Base-by-base conservation (phyloP, 2,329 filamentous ascomycete genomes). In the Microdochium trichocladiopsis region DNA sequence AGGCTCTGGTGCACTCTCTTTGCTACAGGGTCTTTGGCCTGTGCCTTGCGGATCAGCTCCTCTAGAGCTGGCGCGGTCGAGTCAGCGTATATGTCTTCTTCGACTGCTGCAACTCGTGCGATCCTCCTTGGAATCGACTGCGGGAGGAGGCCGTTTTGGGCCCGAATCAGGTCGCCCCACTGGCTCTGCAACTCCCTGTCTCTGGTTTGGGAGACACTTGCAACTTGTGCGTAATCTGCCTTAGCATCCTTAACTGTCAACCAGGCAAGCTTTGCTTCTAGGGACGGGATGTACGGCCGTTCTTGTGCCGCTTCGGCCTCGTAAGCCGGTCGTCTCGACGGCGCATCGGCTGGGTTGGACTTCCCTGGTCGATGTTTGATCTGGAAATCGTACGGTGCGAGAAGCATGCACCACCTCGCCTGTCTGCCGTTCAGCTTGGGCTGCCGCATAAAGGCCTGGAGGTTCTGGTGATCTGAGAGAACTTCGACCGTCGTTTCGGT, bases 371-470 rank as follows among this genome's bases (percentile, higher is more conserved):
- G 37, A 22, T 45, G n/a, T 22, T 9, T 45, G n/a, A 45, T 45
- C 37, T 45, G 6, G 18, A 45, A 45, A n/a, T 45, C n/a, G 18
- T n/a, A 18, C 9, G n/a, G 37, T 8, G 16, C 21, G 8, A 45
- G 37, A 8, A 45, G 21, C n/a, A 45, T n/a, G n/a, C 9, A 22
- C 37, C n/a, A 45, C n/a, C 37, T 45, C 14, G 37, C 37, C 53
- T 65, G 55, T 23, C 60, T 36, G n/a, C 52, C 4, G 43, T 56
- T 62, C 9, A 67, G 49, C 11, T 57, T 12, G 49, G 60, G 59
- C 8, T 50, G 59, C 12, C 52, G 56, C 25, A 57, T 61, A 49
- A 67, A 67, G 22, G 55, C 52, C 23, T 52, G 31, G 0, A 67
- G 52, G 49, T 64, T 64, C 25, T 63, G 56, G 31, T 67, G 55